Percentiles rank a stretch among this genome's conserved stretches.
These are phyloP conservation scores for Salicornia ramosissima DNA, from an alignment of 148 eudicot species.

Conservation along the genomic window DNA sequence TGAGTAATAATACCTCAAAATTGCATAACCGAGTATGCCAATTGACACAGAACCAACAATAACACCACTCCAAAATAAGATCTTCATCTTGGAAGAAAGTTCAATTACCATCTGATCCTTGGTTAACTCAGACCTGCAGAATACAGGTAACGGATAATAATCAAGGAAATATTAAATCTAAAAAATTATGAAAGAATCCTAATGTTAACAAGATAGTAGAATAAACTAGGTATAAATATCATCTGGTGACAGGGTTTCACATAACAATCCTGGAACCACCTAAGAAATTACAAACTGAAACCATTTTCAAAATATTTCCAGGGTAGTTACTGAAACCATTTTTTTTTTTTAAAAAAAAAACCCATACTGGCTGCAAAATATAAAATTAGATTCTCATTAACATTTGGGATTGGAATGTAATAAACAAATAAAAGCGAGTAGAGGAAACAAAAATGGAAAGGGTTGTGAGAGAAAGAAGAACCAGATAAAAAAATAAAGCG, in stretches of 20 bases:
- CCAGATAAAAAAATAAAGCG: too few species aligned
- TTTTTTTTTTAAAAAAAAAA: too few species aligned
- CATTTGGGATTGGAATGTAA: not conserved
- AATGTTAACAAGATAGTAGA: too few species aligned
- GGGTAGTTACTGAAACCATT: too few species aligned
- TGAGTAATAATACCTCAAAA: slow-evolving; percentile 43
- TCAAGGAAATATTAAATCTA: slow-evolving; percentile 2
- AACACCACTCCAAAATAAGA: slow-evolving; percentile 64
- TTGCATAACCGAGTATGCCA: slow-evolving; percentile 62
- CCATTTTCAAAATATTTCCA: too few species aligned
- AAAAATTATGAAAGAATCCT: too few species aligned
- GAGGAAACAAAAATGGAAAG: not conserved
- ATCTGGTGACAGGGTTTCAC: too few species aligned
- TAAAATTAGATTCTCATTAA: too few species aligned
- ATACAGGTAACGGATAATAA: not conserved
- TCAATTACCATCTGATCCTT: slow-evolving; percentile 74
- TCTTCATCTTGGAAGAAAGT: slow-evolving; percentile 48
- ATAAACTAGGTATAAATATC: too few species aligned
- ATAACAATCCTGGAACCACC: too few species aligned
- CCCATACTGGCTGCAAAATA: too few species aligned
- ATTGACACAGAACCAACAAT: slow-evolving; percentile 61
- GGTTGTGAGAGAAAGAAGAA: not conserved
- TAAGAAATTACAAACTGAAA: too few species aligned
- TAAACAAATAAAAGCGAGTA: not conserved
- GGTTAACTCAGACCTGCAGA: slow-evolving; percentile 60